phyloP scores from a whole-genome alignment of 345 rosid species.

The Gossypium longicalyx region DNA sequence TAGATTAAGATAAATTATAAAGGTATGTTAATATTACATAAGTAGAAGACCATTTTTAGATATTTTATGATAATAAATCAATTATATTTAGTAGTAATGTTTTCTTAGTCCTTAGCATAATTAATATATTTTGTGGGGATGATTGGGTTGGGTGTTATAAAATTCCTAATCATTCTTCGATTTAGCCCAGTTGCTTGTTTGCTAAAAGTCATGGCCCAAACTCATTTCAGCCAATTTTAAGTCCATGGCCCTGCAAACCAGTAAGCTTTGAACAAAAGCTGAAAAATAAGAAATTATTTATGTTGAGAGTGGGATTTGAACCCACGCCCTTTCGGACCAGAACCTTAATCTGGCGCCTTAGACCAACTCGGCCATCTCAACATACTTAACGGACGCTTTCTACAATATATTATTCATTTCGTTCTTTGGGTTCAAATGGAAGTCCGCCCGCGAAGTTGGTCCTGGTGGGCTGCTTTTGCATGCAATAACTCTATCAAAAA shows the following conservation, averaged over 20 bases:
- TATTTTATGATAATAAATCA: neutral
- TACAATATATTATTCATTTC: no score
- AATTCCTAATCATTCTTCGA: no score
- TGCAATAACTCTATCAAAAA: neutral
- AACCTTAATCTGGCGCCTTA: conserved; percentile 85
- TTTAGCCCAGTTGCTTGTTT: no score
- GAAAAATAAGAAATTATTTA: no score
- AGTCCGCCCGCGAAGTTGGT: neutral
- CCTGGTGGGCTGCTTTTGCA: neutral
- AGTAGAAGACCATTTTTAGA: neutral
- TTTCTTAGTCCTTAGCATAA: no score
- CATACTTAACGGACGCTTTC: rapidly evolving
- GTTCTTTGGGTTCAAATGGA: neutral
- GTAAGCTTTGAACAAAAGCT: no score
- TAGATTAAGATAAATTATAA: neutral
- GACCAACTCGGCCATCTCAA: conserved; percentile 78
- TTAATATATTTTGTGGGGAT: no score
- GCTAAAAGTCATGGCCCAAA: neutral
- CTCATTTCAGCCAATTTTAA: neutral
- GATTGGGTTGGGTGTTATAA: no score
- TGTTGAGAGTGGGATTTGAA: conserved; percentile 77
- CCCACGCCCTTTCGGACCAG: conserved; percentile 85
- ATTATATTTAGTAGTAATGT: neutral
- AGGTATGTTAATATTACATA: neutral
- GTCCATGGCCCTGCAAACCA: no score